These are phyloP conservation scores for Lunasporangiospora selenospora DNA, from an alignment of 192 early-diverging fungal species.

Conservation along the genomic window DNA sequence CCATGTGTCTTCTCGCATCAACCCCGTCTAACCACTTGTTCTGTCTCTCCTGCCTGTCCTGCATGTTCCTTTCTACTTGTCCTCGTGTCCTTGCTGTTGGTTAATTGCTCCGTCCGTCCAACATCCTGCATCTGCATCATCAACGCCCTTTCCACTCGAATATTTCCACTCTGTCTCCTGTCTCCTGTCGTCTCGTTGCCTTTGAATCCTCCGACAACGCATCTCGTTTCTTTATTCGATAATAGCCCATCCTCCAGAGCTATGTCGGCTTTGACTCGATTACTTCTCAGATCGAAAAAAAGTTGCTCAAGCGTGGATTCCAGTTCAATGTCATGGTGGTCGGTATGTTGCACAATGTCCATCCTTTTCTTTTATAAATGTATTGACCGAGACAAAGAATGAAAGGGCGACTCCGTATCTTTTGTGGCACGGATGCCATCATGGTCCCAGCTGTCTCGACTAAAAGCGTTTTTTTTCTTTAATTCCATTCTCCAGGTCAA, in stretches of 20 bases:
- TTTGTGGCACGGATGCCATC: neutral
- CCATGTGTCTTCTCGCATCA: neutral
- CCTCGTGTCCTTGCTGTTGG: neutral
- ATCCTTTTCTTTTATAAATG: too few relatives aligned
- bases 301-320: slow-evolving; percentile 97
- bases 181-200: neutral
- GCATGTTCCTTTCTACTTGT: neutral
- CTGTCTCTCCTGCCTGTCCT: too few relatives aligned
- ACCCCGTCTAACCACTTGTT: too few relatives aligned
- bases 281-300: slow-evolving; percentile 97
- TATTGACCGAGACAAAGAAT: too few relatives aligned
- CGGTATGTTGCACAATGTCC: slow-evolving; percentile 61
- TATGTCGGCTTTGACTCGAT: slow-evolving; percentile 99
- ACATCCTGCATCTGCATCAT: neutral
- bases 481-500: slow-evolving; percentile 68
- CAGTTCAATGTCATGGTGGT: slow-evolving; percentile 99
- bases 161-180: neutral
- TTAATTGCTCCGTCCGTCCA: neutral
- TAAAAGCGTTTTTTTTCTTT: neutral
- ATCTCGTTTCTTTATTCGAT: neutral
- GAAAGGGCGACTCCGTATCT: neutral
- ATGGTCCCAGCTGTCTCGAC: neutral
- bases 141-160: neutral
- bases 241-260: slow-evolving; percentile 73
- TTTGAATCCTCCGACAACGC: neutral